These are phyloP conservation scores for Pezizomycotina sp. DNA, from an alignment of 2,329 filamentous ascomycete genomes.

Conservation along the genomic window DNA sequence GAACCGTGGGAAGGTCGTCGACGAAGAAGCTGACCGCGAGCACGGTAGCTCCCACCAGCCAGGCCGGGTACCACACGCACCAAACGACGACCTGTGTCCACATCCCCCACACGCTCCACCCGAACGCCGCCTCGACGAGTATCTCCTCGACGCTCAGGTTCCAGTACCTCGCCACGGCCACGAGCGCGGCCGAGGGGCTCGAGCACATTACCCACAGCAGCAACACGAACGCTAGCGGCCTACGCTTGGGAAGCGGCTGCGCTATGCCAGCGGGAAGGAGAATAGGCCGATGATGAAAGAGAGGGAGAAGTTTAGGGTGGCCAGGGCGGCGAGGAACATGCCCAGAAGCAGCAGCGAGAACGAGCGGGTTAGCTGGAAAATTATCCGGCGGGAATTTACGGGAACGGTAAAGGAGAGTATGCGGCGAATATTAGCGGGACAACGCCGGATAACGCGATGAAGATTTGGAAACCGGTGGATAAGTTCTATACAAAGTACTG, in stretches of 20 bases:
- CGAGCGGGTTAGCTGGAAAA: constrained; percentile 63
- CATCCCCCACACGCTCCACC: constrained; percentile 77
- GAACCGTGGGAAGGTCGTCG: no score
- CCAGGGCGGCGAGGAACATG: constrained; percentile 78
- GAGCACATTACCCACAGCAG: constrained; percentile 41
- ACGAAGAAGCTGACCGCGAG: constrained; percentile 18
- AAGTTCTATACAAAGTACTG: constrained; percentile 36
- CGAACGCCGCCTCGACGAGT: constrained; percentile 59
- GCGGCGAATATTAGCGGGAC: constrained; percentile 43
- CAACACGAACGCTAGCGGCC: constrained; percentile 31
- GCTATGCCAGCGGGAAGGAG: constrained; percentile 60
- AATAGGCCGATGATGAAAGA: constrained; percentile 70
- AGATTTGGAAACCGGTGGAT: constrained; percentile 41
- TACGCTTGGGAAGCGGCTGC: constrained; percentile 32
- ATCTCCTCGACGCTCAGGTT: constrained; percentile 39
- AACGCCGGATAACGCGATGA: constrained; percentile 38
- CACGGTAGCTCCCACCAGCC: constrained; percentile 42
- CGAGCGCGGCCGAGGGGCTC: constrained; percentile 42
- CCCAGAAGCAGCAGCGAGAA: constrained; percentile 86
- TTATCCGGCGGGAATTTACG: constrained; percentile 43
- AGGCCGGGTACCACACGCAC: constrained; percentile 91
- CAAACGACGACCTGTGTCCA: constrained; percentile 82
- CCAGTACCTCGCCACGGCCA: constrained; percentile 36
- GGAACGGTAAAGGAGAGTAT: constrained; percentile 33
- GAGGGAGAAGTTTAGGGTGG: constrained; percentile 89